Evolutionary conservation across 495 filamentous ascomycete species (phyloP), one percentile per base, ranked within the genome.

Genomic region (Schizothecium vesticola): DNA sequence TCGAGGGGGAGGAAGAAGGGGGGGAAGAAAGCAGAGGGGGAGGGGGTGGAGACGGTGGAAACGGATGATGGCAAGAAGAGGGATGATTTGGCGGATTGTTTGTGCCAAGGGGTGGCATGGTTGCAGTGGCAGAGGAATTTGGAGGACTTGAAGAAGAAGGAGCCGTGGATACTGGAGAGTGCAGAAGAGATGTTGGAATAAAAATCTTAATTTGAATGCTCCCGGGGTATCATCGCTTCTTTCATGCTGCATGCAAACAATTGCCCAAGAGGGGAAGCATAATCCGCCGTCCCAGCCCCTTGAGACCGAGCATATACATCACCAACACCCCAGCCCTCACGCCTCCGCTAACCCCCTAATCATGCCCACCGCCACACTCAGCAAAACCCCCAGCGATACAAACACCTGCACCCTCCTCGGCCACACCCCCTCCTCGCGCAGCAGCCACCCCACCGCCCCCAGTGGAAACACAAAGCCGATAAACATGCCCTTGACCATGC

Each of bases 381-480:
- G 74, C 64, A 95, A 66, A 24, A 97, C 84, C 1, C 95, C 95
- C 31, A 91, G 86, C 72, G 89, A 86, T 19, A 97, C 91, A 69
- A 94, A 93, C 71, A 96, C 86, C 73, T 91, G 86, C 84, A 91
- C 90, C 73, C 93, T 79, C 80, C 87, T 86, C 55, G 88, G 91
- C 88, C 92, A 97, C 67, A 97, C 88, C 12, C 93, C 93, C 68
- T 96, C 92, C 79, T 97, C 94, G 65, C 93, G 83, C 60, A 93
- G 82, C 76, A 94, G 77, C 93, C 92, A 96, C 59, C 89, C 88
- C 28, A 93, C 82, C 73, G 91, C 92, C 0, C 90, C 93, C 57
- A 98, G 76, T 28, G 95, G 94, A 89, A 93, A 99, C 75, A 99
- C 89, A 80, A 97, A 97, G 23, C 95, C 95, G 74, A 93, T 92